phyloP scores from a whole-genome alignment of 768 basidiomycete genomes.

The Saitozyma sp. region DNA sequence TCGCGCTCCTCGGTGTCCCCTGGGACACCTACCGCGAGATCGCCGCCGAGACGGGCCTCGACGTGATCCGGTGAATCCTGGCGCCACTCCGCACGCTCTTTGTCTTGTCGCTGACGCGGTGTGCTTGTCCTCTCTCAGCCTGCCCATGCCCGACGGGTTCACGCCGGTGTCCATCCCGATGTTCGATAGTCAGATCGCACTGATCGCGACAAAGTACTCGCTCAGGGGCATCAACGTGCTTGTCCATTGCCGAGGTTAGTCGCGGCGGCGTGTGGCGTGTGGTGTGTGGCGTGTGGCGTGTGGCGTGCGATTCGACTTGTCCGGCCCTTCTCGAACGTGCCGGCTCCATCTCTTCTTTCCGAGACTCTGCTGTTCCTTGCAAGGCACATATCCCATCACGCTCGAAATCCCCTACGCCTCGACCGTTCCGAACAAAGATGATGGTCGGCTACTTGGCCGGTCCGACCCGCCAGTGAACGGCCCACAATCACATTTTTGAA shows the following conservation, averaged over 20 bases:
- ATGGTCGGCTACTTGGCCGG: too few relatives aligned
- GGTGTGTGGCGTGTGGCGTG: too few relatives aligned
- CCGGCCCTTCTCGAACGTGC: not conserved
- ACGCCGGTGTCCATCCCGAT: conserved; percentile 63
- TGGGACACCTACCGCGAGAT: conserved; percentile 73
- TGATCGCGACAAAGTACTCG: conserved; percentile 70
- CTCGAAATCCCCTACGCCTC: too few relatives aligned
- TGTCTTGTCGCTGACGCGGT: conserved; percentile 7
- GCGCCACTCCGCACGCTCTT: conserved; percentile 4
- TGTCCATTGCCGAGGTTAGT: conserved; percentile 79
- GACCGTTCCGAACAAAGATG: too few relatives aligned
- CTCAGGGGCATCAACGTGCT: conserved; percentile 70
- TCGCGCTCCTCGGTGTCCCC: conserved; percentile 79
- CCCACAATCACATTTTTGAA: too few relatives aligned
- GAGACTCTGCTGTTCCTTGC: too few relatives aligned
- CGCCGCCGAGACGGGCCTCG: conserved; percentile 68
- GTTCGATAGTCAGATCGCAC: conserved; percentile 68
- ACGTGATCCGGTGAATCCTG: conserved; percentile 68
- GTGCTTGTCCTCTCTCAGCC: conserved; percentile 53
- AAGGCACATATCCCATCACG: too few relatives aligned
- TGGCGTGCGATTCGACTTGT: not conserved
- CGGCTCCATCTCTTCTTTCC: not conserved
- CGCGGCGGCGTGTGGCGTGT: too few relatives aligned
- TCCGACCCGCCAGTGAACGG: too few relatives aligned
- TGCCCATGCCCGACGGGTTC: conserved; percentile 88